Evolutionary conservation across 352 stramenopile species (phyloP).

Genomic region (Phytophthora colocasiae): DNA sequence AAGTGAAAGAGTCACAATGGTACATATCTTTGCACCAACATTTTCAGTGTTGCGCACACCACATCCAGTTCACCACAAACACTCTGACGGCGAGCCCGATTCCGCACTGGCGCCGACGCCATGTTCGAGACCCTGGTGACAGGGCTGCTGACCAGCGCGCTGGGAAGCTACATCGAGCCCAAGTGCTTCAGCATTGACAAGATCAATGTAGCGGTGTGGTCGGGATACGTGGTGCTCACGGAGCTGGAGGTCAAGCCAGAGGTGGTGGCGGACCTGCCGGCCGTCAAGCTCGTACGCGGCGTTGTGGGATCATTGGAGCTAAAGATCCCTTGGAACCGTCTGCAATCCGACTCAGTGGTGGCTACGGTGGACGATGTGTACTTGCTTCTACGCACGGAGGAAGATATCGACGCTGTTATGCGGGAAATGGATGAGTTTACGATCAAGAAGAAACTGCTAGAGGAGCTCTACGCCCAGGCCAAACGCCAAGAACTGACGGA

Average conservation of each 20-base stretch:
- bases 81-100: conserved; percentile 6
- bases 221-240: conserved; percentile 84
- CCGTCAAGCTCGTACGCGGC: conserved; percentile 76
- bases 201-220: conserved; percentile 90
- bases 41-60: not conserved
- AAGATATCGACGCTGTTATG: conserved; percentile 83
- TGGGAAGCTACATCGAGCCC: conserved; percentile 89
- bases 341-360: conserved; percentile 89
- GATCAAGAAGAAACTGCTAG: conserved; percentile 86
- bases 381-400: conserved; percentile 77
- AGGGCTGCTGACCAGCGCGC: conserved; percentile 82
- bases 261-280: conserved; percentile 65
- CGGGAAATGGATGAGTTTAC: conserved; percentile 79
- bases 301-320: conserved; percentile 88
- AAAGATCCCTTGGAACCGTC: conserved; percentile 91
- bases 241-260: conserved; percentile 85
- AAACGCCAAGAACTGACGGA: conserved; percentile 64
- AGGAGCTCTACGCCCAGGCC: conserved; percentile 78
- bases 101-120: conserved; percentile 3
- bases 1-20: conserved; percentile 5
- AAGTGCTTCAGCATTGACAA: conserved; percentile 91
- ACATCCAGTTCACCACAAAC: conserved; percentile 12
- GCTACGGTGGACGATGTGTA: conserved; percentile 90
- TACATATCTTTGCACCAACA: conserved; percentile 3
- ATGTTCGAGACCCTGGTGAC: conserved; percentile 92